Evolutionary conservation across 1,284 basidiomycete species (phyloP), one percentile per base, ranked within the genome.

Genomic region (Ceratobasidium sp.): DNA sequence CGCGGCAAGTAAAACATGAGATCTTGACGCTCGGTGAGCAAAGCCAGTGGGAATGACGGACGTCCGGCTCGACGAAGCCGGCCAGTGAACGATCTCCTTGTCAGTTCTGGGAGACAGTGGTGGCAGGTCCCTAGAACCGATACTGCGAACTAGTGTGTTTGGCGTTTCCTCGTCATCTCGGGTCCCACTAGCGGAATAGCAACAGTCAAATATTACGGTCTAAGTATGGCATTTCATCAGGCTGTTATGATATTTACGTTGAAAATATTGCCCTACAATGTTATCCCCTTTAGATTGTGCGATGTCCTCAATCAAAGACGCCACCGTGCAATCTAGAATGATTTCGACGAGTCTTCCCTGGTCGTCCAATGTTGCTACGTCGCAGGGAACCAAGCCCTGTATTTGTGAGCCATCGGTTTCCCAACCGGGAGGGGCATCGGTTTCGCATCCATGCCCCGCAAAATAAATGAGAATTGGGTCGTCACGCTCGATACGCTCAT

Each of bases 381-480:
- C 53, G 26, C 9, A 70, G 4, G 65, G 65, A n/a, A 70, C 57
- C 43, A 70, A 28, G 30, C 45, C 67, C 30, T 70, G 67, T 12
- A 58, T 46, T n/a, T 46, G 26, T 26, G 23, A 41, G 8, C 9
- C 18, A 8, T 46, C 21, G 21, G 6, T 12, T 43, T 59, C 43
- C 65, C 65, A 69, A 9, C 43, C 39, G 10, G 52, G 21, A 6
- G 65, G 18, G 6, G 65, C 52, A 5, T 43, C 14, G 3, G 32
- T 41, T 5, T 16, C n/a, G 3, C 67, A 55, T 6, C 67, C 67
- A 36, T 70, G 67, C 12, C 67, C 67, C 16, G 67, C 67, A 28
- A n/a, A 70, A 30, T 45, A 70, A 2, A 70, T 59, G 12, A 70
- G 12, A 48, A 70, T 70, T 9, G 67, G 43, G 23, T 70, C 53